Conservation (phyloP, 2,329 filamentous ascomycete species). For the Exophiala bonariae region DNA sequence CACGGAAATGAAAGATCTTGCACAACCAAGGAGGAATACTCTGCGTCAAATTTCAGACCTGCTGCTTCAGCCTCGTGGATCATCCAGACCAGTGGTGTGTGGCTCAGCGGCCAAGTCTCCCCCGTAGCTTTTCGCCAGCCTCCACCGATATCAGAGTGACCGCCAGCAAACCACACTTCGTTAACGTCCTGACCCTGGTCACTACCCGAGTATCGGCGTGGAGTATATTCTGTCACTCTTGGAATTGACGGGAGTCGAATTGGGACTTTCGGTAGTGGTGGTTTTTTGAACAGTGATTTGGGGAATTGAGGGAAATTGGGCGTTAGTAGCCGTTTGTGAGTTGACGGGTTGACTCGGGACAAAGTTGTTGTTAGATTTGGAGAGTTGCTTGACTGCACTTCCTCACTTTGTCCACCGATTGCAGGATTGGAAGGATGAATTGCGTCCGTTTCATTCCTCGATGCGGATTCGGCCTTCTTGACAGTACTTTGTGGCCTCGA, state of each 20-base stretch:
- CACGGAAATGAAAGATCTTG: neutral
- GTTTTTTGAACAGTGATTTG: no score
- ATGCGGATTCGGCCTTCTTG: no score
- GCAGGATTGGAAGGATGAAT: no score
- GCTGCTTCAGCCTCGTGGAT: conserved; percentile 64
- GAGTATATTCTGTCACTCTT: conserved; percentile 4
- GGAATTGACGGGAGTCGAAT: no score
- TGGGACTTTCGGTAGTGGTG: no score
- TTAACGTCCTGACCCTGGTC: conserved; percentile 67
- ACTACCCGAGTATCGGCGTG: conserved; percentile 32
- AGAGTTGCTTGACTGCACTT: no score
- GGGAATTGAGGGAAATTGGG: no score
- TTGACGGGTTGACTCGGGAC: no score
- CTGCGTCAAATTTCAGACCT: conserved; percentile 68
- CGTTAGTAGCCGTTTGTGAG: no score
- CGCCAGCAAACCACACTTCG: conserved; percentile 73
- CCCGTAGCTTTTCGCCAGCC: conserved; percentile 49
- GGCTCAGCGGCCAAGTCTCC: conserved; percentile 62
- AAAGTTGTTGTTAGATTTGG: no score
- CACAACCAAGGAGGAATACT: conserved; percentile 53
- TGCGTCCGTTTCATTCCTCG: no score
- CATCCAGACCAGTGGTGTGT: conserved; percentile 71
- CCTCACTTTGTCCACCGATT: no score
- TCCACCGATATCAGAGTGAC: conserved; percentile 76
- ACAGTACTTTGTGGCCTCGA: conserved; percentile 16